Evolutionary conservation across 208 protist species (phyloP), one percentile per base, ranked within the genome.

Genomic region (Leishmania tarentolae): DNA sequence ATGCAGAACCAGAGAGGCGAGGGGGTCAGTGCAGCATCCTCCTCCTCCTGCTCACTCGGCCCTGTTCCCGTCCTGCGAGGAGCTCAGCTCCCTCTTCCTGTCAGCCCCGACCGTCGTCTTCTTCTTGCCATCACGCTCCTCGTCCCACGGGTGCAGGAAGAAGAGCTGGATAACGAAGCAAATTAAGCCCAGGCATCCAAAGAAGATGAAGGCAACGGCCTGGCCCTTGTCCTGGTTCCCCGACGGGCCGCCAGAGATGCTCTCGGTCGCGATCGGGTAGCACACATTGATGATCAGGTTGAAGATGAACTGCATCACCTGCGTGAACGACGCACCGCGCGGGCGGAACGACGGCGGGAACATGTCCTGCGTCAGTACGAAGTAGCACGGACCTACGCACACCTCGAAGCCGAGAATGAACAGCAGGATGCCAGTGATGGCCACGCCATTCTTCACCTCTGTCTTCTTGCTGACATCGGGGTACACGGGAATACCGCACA

Each of bases 271-370:
- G 75, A 95, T 94, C 74, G 94, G 94, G 88, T 93, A 97, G 86
- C 77, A 90, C 65, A 96, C 84, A 83, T 95, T 97, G 85, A 97
- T 95, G 86, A 96, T 91, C 65, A 96, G 81, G 88, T 96, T 97
- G 84, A 95, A 96, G 74, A 93, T 86, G 79, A 95, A 97, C 88
- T 96, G 91, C 2, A 85, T 65, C 83, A 94, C 85, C 76, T 91
- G 83, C 11, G 88, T 95, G 78, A 92, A 84, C 31, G 88, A 92
- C 28, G 90, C 75, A 59, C 93, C 95, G 50, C 79, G 81, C 66
- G 93, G 88, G 63, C 93, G 93, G 89, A 96, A 95, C 42, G 90
- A 92, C 75, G 76, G 79, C 70, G 95, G 95, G 83, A 98, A 96
- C 79, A 98, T 66, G 77, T 96, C 91, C 87, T 96, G 91, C 37